Evolutionary conservation across 192 early-diverging fungal genomes (phyloP).

Genomic region (Coemansia sp.): DNA sequence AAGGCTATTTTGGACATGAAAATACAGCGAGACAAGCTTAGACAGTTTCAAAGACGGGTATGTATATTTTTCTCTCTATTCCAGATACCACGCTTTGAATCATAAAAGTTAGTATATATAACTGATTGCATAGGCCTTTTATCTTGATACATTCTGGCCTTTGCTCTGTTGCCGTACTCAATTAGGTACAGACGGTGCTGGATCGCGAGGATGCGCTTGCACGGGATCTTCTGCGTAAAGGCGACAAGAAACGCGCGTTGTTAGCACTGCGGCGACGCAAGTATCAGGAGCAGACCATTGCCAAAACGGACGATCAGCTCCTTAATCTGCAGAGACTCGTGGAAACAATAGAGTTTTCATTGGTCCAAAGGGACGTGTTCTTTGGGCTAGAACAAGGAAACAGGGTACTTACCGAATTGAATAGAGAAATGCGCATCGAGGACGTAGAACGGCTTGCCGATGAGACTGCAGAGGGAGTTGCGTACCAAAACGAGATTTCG

Average conservation of each 20-base stretch:
- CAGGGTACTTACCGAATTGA: conserved; percentile 72
- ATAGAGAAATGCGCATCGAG: conserved; percentile 84
- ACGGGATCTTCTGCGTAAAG: conserved; percentile 68
- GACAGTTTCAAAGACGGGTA: conserved; percentile 89
- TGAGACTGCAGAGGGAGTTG: conserved; percentile 94
- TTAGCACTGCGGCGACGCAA: conserved; percentile 94
- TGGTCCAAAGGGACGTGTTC: conserved; percentile 89
- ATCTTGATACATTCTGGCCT: not conserved
- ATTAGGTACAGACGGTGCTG: conserved; percentile 75
- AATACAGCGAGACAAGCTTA: conserved; percentile 91
- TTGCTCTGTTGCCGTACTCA: not conserved
- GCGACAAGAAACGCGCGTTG: conserved; percentile 80
- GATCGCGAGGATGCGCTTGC: conserved; percentile 81
- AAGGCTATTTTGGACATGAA: conserved; percentile 94
- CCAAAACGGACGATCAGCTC: conserved; percentile 84
- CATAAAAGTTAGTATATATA: not conserved
- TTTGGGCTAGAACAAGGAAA: conserved; percentile 84
- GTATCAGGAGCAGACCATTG: conserved; percentile 87
- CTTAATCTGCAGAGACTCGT: conserved; percentile 88
- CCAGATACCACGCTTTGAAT: not conserved
- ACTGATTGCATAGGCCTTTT: not conserved
- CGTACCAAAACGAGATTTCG: conserved; percentile 81
- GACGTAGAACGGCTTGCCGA: conserved; percentile 92
- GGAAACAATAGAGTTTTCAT: conserved; percentile 84
- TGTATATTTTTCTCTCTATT: not conserved